Conservation (phyloP, 192 early-diverging fungal species). For the Entomortierella chlamydospora region DNA sequence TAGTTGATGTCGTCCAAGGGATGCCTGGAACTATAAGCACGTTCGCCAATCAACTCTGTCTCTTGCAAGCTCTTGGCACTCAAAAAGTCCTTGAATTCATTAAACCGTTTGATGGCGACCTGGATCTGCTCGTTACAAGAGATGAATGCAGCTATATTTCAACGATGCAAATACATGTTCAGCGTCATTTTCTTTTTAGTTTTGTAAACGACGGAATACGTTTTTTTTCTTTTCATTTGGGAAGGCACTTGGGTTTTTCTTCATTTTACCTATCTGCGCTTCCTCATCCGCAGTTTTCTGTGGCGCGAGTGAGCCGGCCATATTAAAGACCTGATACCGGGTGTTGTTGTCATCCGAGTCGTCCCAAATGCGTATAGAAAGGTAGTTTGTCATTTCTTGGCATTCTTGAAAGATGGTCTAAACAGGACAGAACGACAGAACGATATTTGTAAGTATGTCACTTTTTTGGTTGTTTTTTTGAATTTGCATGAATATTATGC, state of each 20-base stretch:
- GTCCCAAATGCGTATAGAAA: slow-evolving; percentile 40
- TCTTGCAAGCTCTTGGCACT: slow-evolving; percentile 33
- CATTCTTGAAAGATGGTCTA: slow-evolving; percentile 37
- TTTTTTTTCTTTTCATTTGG: too few species aligned
- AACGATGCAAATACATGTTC: too few species aligned
- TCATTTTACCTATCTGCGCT: slow-evolving; percentile 37
- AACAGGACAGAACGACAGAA: neutral
- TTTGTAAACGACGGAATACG: neutral
- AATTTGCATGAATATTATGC: too few species aligned
- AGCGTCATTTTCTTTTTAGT: too few species aligned
- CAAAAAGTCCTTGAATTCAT: slow-evolving; percentile 36
- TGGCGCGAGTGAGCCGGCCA: slow-evolving; percentile 2
- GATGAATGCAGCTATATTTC: slow-evolving; percentile 26
- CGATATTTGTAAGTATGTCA: too few species aligned
- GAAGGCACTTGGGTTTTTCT: neutral
- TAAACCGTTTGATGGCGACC: slow-evolving; percentile 14
- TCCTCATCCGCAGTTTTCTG: slow-evolving; percentile 40
- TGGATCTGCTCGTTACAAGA: slow-evolving; percentile 32
- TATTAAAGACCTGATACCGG: slow-evolving; percentile 7
- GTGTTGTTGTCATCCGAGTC: slow-evolving; percentile 16
- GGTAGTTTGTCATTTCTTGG: slow-evolving; percentile 45
- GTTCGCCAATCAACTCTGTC: slow-evolving; percentile 12
- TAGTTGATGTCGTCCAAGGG: neutral
- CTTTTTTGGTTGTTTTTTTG: too few species aligned
- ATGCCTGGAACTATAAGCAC: neutral